Evolutionary conservation across 495 filamentous ascomycete species (phyloP), one percentile per base, ranked within the genome.

Genomic region (Apodospora peruviana): DNA sequence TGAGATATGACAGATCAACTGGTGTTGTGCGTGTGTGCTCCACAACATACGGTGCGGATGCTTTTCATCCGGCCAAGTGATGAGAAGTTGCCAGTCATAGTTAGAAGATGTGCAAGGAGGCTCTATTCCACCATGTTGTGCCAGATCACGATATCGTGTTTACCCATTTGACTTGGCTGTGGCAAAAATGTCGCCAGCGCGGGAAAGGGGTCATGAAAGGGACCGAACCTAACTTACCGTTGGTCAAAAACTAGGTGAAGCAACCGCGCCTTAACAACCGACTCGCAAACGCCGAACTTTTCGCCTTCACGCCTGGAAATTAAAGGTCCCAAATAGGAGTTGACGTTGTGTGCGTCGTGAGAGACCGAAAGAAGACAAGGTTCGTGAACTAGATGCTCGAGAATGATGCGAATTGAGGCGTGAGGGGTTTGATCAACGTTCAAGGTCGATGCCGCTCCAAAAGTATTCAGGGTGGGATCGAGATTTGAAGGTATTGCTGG

Each of bases 301-400:
- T 40, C 55, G 52, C 55, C 58, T 51, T 53, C 49, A 61, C 58
- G 49, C 58, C 58, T 48, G 45, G 43, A 61, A 58, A 60, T 52
- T 47, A 48, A 40, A 53, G 29, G 57, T 50, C 40, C 42, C 47
- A 56, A 53, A 25, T 45, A 56, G 40, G 45, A 55, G 51, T 40
- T 39, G 38, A 24, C 42, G 45, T 22, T 12, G 25, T 35, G 22
- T 44, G 10, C 35, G 10, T 37, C 12, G 17, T 38, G 37, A 45
- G 36, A 50, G 41, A 59, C 35, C 38, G 45, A 45, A 43, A 45
- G 41, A 52, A 52, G 45, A 32, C 37, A 44, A 48, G 11, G 27
- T 34, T 32, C 9, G 48, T 42, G 47, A 47, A 52, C 45, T 42
- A 52, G 37, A 22, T 50, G 39, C 43, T 3, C 45, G 43, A 20